phyloP scores from a whole-genome alignment of 2,329 filamentous ascomycete genomes.

The Scorias spongiosa region DNA sequence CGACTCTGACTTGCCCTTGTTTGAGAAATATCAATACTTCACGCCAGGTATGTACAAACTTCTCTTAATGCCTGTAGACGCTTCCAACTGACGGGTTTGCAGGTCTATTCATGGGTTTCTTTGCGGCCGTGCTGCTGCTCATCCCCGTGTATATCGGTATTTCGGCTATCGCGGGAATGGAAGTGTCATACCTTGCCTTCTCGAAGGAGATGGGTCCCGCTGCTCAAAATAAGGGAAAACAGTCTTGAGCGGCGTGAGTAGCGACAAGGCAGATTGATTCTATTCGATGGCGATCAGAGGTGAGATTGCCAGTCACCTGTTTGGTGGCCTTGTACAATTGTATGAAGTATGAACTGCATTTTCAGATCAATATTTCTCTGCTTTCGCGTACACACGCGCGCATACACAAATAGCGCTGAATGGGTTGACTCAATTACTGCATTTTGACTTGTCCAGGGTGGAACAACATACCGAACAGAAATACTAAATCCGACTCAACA shows the following conservation, averaged over 20 bases:
- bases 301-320: no score
- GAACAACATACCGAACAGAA: no score
- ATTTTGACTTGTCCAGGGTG: no score
- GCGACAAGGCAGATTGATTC: no score
- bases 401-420: no score
- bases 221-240: conserved; percentile 56
- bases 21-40: conserved; percentile 91
- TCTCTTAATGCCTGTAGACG: background rate
- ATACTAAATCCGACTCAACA: no score
- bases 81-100: background rate
- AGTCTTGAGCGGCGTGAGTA: conserved; percentile 24
- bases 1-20: conserved; percentile 41
- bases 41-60: conserved; percentile 53
- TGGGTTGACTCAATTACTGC: no score
- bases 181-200: conserved; percentile 88
- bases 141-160: conserved; percentile 67
- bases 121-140: conserved; percentile 56
- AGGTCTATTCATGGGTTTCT: conserved; percentile 81
- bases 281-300: no score
- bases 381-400: no score
- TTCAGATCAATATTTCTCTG: no score
- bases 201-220: conserved; percentile 90
- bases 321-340: no score
- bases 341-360: no score
- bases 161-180: conserved; percentile 58